Evolutionary conservation across 352 stramenopile species (phyloP).

Genomic region (Pythium myriotylum): DNA sequence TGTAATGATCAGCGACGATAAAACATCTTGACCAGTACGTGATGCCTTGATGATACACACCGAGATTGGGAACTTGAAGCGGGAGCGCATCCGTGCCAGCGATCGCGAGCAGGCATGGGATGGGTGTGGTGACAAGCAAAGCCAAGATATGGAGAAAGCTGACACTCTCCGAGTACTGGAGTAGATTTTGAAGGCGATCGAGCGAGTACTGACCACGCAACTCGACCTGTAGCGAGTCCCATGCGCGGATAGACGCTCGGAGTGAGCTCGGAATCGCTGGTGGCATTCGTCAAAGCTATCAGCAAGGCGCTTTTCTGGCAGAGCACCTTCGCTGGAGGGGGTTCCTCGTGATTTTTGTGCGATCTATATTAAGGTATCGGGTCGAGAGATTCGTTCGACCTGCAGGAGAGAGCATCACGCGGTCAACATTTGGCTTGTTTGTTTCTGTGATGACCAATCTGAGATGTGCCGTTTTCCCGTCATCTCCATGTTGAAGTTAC

Average conservation of each 20-base stretch:
- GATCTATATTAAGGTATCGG: no score
- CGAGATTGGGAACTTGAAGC: neutral
- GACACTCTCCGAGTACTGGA: neutral
- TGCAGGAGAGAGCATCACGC: no score
- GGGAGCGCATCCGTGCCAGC: neutral
- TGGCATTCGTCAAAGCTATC: neutral
- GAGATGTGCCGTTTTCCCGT: no score
- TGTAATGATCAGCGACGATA: neutral
- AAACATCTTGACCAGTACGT: neutral
- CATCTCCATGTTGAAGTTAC: no score
- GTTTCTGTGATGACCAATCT: no score
- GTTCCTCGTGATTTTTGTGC: no score
- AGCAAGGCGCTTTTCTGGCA: neutral
- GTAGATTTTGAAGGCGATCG: conserved; percentile 1
- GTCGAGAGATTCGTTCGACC: no score
- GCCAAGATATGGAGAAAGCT: neutral
- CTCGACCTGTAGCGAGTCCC: conserved; percentile 21
- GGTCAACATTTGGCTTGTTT: no score
- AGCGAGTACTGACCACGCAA: conserved; percentile 15
- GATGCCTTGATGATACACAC: neutral
- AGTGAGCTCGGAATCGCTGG: neutral
- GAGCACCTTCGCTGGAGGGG: no score
- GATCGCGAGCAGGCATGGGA: neutral
- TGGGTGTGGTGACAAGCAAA: neutral
- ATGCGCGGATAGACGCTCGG: neutral